Base-by-base conservation (phyloP, 192 early-diverging fungal genomes). In the Coemansia sp. region DNA sequence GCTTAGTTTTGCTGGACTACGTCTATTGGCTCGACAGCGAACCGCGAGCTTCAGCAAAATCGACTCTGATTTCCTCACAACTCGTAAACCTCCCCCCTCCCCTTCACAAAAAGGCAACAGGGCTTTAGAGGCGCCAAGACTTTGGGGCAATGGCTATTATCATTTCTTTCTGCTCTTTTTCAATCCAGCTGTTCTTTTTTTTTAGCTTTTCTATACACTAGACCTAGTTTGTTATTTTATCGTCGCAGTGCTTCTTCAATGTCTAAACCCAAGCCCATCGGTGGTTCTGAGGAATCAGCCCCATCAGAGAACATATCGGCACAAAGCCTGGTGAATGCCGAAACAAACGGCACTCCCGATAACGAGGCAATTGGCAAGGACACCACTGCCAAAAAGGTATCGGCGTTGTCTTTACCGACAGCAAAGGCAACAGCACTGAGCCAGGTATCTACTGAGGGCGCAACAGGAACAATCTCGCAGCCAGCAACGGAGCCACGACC, bases 341-440 rank as follows among this genome's bases (percentile, higher is more conserved):
- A 26, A 53, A 10, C 51, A 53, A 53, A 53, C 23, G 24, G 51
- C 15, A 7, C 12, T 26, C 26, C 51, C 11, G 24, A 24, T 14
- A 21, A 21, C 51, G 26, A 26, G 3, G 10, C 51, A 53, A 53
- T 2, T 5, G 23, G 8, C 8, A 26, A 53, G 51, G 24, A 6
- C 24, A 53, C 21, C 9, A 8, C 24, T 9, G 12, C 51, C 24
- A 53, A 26, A 6, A 53, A 53, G 21, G 24, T 21, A 0, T 10
- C 23, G 51, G 24, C 18, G 57, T 9, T 35, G 15, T 26, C 57
- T 35, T 5, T 20, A 36, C 63, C 46, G 26, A n/a, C 63, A 11
- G 11, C 70, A 20, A 81, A 72, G 57, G 70, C 73, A 14, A 63
- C 63, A 1, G 70, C 73, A 26, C 72, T 66, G 48, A 76, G 73